Conservation (phyloP, 2,329 filamentous ascomycete species). For the Paecilomyces dactylethromorphus region DNA sequence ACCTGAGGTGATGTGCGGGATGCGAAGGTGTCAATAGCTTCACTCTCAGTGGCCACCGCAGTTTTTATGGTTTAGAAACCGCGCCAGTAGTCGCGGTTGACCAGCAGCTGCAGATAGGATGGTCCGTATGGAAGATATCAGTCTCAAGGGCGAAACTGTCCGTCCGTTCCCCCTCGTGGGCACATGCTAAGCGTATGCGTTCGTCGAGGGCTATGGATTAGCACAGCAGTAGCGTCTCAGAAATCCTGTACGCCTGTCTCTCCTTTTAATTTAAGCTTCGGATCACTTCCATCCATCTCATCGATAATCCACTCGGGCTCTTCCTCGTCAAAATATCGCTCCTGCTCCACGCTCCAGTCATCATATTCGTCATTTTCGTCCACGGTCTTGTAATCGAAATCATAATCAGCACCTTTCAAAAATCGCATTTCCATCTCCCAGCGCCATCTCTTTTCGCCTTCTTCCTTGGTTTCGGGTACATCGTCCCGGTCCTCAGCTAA, state of each 20-base stretch:
- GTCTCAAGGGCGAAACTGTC: not conserved
- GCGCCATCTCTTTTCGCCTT: constrained; percentile 63
- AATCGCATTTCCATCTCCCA: constrained; percentile 70
- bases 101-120: not conserved
- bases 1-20: too few species aligned
- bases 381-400: constrained; percentile 69
- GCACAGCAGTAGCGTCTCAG: constrained; percentile 30
- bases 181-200: not conserved
- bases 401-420: constrained; percentile 64
- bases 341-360: constrained; percentile 58
- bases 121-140: not conserved
- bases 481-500: constrained; percentile 54
- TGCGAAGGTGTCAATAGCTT: too few species aligned
- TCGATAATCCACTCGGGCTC: constrained; percentile 60
- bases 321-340: constrained; percentile 75
- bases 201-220: not conserved
- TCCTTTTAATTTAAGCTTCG: constrained; percentile 33
- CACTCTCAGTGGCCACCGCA: too few species aligned
- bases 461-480: constrained; percentile 53
- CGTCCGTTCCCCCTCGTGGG: not conserved
- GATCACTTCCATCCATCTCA: constrained; percentile 26
- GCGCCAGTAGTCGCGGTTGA: too few species aligned
- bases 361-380: constrained; percentile 70
- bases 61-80: too few species aligned
- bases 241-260: constrained; percentile 70